A percentile compares a stretch with the other conserved stretches of the same genome.
Evolutionary conservation across 179 eudicot species (phyloP).

Genomic region (Gypsophila paniculata): DNA sequence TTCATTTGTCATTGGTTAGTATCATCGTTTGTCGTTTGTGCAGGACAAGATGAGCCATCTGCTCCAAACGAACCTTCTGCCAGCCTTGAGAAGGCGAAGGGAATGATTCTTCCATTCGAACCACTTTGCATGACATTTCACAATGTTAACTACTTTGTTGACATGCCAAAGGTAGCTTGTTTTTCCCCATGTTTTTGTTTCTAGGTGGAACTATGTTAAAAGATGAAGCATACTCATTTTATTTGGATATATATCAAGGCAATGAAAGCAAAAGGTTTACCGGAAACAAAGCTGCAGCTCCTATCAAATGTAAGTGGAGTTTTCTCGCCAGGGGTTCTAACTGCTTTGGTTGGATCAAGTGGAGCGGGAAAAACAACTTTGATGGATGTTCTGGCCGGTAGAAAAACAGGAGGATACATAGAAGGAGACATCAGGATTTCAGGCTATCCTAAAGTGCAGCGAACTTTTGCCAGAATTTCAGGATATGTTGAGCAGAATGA

Average conservation of each 20-base stretch:
- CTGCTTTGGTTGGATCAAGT: constrained; percentile 91
- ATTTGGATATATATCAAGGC: constrained; percentile 41
- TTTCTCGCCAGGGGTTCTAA: constrained; percentile 86
- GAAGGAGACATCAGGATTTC: constrained; percentile 91
- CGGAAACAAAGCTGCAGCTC: constrained; percentile 72
- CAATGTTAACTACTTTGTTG: constrained; percentile 79
- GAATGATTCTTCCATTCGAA: constrained; percentile 96
- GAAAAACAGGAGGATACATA: constrained; percentile 88
- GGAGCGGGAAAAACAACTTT: constrained; percentile 98
- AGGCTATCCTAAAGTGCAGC: constrained; percentile 74
- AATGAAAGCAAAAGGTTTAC: constrained; percentile 62
- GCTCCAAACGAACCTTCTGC: constrained; percentile 16
- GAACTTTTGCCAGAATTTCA: constrained; percentile 79
- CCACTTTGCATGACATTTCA: constrained; percentile 85
- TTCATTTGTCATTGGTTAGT: background rate
- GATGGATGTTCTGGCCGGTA: constrained; percentile 96
- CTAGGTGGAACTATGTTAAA: background rate
- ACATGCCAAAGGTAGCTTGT: constrained; percentile 76
- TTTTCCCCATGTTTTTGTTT: background rate
- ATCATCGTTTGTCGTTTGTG: constrained; percentile 1
- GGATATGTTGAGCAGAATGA: constrained; percentile 94
- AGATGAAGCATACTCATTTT: background rate
- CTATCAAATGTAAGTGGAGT: constrained; percentile 76
- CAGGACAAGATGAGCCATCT: constrained; percentile 29
- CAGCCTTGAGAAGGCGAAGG: constrained; percentile 36